Percentiles rank a stretch among this genome's conserved stretches.
Evolutionary conservation across 768 basidiomycete genomes (phyloP).

Genomic region (Suillus weaverae): DNA sequence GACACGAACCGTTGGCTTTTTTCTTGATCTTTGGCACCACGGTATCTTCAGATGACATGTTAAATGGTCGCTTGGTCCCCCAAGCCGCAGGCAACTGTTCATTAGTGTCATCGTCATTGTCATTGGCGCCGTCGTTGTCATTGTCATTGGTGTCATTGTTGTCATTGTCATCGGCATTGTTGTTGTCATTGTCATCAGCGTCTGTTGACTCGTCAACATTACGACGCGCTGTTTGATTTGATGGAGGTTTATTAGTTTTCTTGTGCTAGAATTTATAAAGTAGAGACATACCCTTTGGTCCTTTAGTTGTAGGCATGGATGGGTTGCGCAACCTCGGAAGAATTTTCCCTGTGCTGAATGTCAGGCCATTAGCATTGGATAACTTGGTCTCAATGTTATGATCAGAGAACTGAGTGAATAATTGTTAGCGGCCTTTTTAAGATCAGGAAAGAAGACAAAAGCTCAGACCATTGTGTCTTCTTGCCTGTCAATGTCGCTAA

Average conservation of each 20-base stretch:
- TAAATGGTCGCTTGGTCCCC: neutral
- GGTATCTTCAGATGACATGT: neutral
- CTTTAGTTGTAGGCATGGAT: neutral
- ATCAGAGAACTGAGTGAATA: neutral
- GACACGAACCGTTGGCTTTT: neutral
- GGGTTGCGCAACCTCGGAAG: neutral
- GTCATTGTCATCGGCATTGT: no score
- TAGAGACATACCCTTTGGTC: neutral
- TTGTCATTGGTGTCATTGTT: no score
- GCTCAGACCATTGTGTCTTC: no score
- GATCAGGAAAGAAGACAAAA: no score
- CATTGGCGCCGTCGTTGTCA: neutral
- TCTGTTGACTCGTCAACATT: neutral
- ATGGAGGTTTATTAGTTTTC: neutral
- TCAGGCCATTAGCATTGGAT: neutral
- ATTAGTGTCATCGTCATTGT: no score
- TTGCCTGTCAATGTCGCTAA: no score
- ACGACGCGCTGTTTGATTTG: neutral
- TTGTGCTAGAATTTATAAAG: no score
- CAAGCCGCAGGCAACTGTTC: neutral
- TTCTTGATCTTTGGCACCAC: neutral
- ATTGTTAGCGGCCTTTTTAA: neutral
- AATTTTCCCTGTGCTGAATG: neutral
- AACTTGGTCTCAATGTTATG: neutral
- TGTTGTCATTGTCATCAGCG: no score